Conservation (phyloP, 305 asterid genomes). For the Solanum hybrid region DNA sequence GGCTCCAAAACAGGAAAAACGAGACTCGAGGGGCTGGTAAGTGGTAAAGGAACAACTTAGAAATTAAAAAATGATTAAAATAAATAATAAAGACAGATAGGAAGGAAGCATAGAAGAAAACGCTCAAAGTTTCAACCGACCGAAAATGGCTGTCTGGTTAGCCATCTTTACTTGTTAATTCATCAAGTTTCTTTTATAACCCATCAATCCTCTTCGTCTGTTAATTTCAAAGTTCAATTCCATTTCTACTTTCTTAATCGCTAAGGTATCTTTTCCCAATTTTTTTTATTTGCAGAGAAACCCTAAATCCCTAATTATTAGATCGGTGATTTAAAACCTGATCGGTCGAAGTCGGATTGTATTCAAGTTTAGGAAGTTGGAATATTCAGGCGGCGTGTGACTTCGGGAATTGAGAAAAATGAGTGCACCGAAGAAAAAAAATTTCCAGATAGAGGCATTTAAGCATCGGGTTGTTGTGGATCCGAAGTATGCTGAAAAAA, state of each 20-base stretch:
- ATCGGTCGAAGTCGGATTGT: not conserved
- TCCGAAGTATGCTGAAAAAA: conserved; percentile 89
- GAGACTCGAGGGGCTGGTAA: not conserved
- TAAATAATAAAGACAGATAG: not conserved
- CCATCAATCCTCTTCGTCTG: not conserved
- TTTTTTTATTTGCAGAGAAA: conserved; percentile 2
- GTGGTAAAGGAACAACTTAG: not conserved
- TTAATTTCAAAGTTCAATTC: not conserved
- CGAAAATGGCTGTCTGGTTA: not conserved
- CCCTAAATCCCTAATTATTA: conserved; percentile 3
- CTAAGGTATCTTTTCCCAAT: not conserved
- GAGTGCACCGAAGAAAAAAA: conserved; percentile 63
- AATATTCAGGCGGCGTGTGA: not conserved
- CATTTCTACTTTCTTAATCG: not conserved
- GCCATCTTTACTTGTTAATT: not conserved
- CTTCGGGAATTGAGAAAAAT: not conserved
- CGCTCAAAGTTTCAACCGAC: not conserved
- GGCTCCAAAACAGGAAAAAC: not conserved
- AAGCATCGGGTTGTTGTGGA: conserved; percentile 89
- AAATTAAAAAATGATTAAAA: not conserved
- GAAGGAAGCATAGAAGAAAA: not conserved
- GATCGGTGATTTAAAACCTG: not conserved
- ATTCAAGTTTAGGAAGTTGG: not conserved
- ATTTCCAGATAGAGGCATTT: conserved; percentile 79
- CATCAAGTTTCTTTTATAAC: not conserved